Percentiles rank a stretch among this genome's conserved stretches.
These are phyloP conservation scores for Phytophthora niederhauseri DNA, from an alignment of 352 stramenopile genomes.

Conservation along the genomic window DNA sequence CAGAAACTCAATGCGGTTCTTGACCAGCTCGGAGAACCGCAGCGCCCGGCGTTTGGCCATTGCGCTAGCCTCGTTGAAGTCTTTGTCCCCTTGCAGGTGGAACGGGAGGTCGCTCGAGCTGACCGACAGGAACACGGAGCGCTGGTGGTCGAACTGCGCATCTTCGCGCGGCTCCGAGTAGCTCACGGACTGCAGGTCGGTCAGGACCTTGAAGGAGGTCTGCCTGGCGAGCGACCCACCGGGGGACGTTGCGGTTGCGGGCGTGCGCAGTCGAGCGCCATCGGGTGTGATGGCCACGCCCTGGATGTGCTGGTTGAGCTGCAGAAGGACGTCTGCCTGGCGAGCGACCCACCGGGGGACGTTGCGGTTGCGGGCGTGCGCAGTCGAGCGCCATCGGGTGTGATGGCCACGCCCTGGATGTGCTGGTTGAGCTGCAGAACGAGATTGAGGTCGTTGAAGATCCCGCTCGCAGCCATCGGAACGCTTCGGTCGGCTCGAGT, in stretches of 20 bases:
- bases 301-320: constrained; percentile 75
- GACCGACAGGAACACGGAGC: constrained; percentile 32
- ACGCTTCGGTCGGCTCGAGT: neutral
- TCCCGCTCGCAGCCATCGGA: constrained; percentile 50
- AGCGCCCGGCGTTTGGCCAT: constrained; percentile 61
- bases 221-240: constrained; percentile 41
- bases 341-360: constrained; percentile 28
- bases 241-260: neutral
- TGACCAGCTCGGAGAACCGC: constrained; percentile 53
- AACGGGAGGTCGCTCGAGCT: constrained; percentile 57
- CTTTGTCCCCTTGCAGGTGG: constrained; percentile 70
- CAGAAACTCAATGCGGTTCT: constrained; percentile 57
- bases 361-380: neutral
- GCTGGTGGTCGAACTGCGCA: constrained; percentile 77
- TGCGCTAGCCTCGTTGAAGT: constrained; percentile 69
- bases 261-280: constrained; percentile 12
- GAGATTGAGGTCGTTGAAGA: constrained; percentile 81
- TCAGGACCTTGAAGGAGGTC: constrained; percentile 80
- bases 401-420: constrained; percentile 49
- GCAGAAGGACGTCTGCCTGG: constrained; percentile 61
- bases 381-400: constrained; percentile 22
- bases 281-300: constrained; percentile 34
- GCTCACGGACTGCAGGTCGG: constrained; percentile 54
- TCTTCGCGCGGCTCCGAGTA: constrained; percentile 50
- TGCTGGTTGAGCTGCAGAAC: constrained; percentile 75